Evolutionary conservation across 257 asterid genomes (phyloP).

Genomic region (Coffea eugenioides): DNA sequence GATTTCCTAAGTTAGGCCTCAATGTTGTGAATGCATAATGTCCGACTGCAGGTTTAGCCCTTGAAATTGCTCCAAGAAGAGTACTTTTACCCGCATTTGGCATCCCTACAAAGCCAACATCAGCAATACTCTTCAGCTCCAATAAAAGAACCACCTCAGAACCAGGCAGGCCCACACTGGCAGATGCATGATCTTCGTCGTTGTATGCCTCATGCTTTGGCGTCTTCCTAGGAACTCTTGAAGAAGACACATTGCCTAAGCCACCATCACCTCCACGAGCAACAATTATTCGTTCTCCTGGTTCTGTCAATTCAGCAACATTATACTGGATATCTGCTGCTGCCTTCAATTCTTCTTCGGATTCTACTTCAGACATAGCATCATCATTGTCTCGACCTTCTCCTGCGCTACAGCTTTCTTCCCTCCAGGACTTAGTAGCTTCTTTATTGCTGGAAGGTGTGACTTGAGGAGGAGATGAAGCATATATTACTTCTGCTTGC

Average conservation of each 20-base stretch:
- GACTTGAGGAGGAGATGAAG: constrained; percentile 24
- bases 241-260: constrained; percentile 55
- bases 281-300: constrained; percentile 68
- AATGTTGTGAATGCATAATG: constrained; percentile 94
- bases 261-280: constrained; percentile 95
- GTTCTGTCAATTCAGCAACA: constrained; percentile 79
- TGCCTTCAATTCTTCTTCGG: constrained; percentile 44
- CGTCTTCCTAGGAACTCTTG: constrained; percentile 24
- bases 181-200: constrained; percentile 27
- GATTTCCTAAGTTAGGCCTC: constrained; percentile 82
- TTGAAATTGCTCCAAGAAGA: constrained; percentile 83
- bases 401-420: constrained; percentile 35
- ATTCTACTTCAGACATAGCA: constrained; percentile 32
- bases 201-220: constrained; percentile 30
- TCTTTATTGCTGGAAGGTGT: constrained; percentile 30
- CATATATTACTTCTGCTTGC: neutral
- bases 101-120: constrained; percentile 93
- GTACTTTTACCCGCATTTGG: constrained; percentile 98
- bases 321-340: constrained; percentile 45
- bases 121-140: constrained; percentile 91
- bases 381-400: constrained; percentile 37
- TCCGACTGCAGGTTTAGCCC: constrained; percentile 82
- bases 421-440: constrained; percentile 17
- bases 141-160: constrained; percentile 62
- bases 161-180: constrained; percentile 60